Conservation (phyloP, 371 early-diverging fungal genomes). For the Globomyces sp. region DNA sequence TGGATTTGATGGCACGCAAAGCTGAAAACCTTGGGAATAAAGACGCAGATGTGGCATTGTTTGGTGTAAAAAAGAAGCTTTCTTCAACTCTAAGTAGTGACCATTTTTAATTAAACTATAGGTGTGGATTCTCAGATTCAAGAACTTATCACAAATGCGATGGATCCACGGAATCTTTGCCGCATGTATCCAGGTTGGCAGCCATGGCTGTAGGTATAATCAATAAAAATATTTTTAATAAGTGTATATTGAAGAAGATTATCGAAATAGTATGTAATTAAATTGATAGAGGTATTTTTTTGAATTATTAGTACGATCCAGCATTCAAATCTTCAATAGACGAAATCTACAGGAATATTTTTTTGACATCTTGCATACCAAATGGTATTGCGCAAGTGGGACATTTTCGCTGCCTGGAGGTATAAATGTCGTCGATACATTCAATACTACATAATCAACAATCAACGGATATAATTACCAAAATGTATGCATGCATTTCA, state of each 20-base stretch:
- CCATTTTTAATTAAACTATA: no score
- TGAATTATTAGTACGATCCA: no score
- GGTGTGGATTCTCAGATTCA: slow-evolving; percentile 58
- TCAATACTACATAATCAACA: slow-evolving; percentile 57
- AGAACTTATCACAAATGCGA: slow-evolving; percentile 60
- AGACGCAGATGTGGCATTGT: slow-evolving; percentile 65
- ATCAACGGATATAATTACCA: slow-evolving; percentile 39
- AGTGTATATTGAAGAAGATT: no score
- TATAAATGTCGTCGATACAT: slow-evolving; percentile 88
- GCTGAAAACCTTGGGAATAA: slow-evolving; percentile 37
- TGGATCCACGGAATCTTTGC: slow-evolving; percentile 42
- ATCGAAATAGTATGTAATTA: no score
- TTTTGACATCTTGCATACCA: slow-evolving; percentile 86
- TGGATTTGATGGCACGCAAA: neutral
- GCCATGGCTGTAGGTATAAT: slow-evolving; percentile 13
- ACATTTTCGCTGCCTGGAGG: slow-evolving; percentile 96
- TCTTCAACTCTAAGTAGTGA: slow-evolving; percentile 35
- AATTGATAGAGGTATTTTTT: no score
- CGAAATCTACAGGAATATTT: slow-evolving; percentile 73
- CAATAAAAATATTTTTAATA: no score
- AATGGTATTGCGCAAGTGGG: slow-evolving; percentile 95
- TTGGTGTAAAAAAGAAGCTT: slow-evolving; percentile 54
- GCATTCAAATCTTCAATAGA: no score
- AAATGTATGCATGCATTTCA: slow-evolving; percentile 95
- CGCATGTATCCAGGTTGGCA: slow-evolving; percentile 66